Evolutionary conservation across 352 stramenopile genomes (phyloP).

Genomic region (Phytophthora podocarpi): DNA sequence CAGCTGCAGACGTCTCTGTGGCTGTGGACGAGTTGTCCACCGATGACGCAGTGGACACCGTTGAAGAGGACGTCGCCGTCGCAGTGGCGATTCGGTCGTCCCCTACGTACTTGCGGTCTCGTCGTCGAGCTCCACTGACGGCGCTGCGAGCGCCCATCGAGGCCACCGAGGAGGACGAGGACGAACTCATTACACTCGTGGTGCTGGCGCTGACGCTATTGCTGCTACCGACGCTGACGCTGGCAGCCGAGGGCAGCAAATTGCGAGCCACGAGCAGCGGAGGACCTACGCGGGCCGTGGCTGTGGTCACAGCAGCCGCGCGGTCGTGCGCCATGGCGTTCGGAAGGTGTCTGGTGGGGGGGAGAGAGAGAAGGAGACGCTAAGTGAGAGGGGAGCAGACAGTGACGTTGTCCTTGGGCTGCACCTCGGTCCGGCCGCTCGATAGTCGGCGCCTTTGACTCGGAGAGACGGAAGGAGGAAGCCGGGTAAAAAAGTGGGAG

Average conservation of each 20-base stretch:
- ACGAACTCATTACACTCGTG: conserved; percentile 28
- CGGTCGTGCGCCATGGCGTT: conserved; percentile 42
- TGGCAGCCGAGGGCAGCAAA: conserved; percentile 27
- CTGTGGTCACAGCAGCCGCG: conserved; percentile 19
- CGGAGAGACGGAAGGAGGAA: conserved; percentile 1
- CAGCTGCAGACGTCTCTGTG: background rate
- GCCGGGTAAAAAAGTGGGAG: conserved; percentile 1
- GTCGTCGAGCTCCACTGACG: conserved; percentile 5
- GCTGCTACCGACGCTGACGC: too few species aligned
- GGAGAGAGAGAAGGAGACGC: background rate
- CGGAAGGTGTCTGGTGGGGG: too few species aligned
- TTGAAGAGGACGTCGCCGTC: conserved; percentile 37
- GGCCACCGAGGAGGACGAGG: conserved; percentile 26
- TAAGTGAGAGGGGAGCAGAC: background rate
- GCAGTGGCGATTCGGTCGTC: conserved; percentile 31
- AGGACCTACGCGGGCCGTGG: conserved; percentile 14
- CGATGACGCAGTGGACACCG: conserved; percentile 42
- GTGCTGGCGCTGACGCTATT: conserved; percentile 27
- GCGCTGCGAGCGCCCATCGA: conserved; percentile 3
- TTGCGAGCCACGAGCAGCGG: conserved; percentile 39
- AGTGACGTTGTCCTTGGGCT: background rate
- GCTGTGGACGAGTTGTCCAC: conserved; percentile 22
- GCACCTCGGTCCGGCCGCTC: too few species aligned
- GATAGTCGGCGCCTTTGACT: conserved; percentile 14
- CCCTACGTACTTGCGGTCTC: conserved; percentile 32